phyloP scores from a whole-genome alignment of 495 filamentous ascomycete species.

The Lichina pygmaea region DNA sequence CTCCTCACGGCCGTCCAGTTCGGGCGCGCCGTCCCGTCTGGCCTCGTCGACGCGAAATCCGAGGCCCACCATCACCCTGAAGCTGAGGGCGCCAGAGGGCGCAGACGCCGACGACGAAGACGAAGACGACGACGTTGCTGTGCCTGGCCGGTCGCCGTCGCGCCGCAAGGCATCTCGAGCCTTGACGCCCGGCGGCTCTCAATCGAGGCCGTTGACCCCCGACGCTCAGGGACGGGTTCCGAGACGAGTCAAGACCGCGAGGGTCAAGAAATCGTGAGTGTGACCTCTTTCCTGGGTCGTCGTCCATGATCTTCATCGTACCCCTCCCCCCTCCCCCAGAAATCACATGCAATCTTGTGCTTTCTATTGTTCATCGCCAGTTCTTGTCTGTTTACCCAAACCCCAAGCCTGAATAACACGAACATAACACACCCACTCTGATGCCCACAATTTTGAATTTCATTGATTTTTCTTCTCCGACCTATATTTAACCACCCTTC shows the following conservation, averaged over 20 bases:
- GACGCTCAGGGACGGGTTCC: conserved; percentile 6
- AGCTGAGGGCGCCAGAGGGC: too few relatives aligned
- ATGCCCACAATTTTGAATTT: not conserved
- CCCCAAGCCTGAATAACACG: not conserved
- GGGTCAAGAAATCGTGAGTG: conserved; percentile 47
- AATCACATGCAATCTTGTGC: conserved; percentile 3
- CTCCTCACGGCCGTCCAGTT: too few relatives aligned
- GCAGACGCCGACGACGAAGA: too few relatives aligned
- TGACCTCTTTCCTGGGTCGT: conserved; percentile 3
- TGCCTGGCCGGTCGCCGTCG: too few relatives aligned
- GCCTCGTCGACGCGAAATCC: too few relatives aligned
- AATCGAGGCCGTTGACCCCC: conserved; percentile 29
- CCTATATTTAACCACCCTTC: too few relatives aligned
- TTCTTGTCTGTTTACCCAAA: conserved; percentile 1
- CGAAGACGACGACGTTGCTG: too few relatives aligned
- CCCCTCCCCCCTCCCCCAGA: too few relatives aligned
- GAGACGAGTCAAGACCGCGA: conserved; percentile 18
- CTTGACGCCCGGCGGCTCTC: conserved; percentile 11
- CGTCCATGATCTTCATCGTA: not conserved
- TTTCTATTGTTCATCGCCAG: not conserved
- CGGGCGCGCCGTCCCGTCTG: too few relatives aligned
- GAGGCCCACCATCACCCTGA: too few relatives aligned
- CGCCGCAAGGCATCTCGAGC: too few relatives aligned
- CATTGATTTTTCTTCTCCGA: too few relatives aligned
- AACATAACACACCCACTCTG: not conserved